These are phyloP conservation scores for Neurospora africana DNA, from an alignment of 495 filamentous ascomycete genomes.

Conservation along the genomic window DNA sequence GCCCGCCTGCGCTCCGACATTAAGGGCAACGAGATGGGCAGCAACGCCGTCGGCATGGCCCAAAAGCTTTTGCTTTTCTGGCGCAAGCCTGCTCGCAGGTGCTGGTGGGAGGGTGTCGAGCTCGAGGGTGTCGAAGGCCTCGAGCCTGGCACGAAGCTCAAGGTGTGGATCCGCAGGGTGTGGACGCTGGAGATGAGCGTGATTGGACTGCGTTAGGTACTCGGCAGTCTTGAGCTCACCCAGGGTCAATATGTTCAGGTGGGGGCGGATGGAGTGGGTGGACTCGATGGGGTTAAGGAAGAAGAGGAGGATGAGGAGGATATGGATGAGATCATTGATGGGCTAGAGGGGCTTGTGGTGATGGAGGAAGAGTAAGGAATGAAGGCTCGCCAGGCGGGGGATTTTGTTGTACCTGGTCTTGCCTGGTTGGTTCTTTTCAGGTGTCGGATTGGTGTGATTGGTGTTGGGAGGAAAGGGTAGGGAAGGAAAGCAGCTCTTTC, in stretches of 20 bases:
- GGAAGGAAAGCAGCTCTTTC: not conserved
- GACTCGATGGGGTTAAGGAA: not conserved
- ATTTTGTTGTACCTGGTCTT: not conserved
- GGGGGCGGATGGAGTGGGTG: not conserved
- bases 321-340: not conserved
- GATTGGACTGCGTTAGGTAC: slow-evolving; percentile 63
- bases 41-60: slow-evolving; percentile 89
- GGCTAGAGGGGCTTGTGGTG: not conserved
- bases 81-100: slow-evolving; percentile 90
- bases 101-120: slow-evolving; percentile 99
- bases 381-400: not conserved
- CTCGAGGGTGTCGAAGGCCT: slow-evolving; percentile 81
- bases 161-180: slow-evolving; percentile 94
- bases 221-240: not conserved
- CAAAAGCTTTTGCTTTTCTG: slow-evolving; percentile 98
- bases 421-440: not conserved
- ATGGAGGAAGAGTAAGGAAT: not conserved
- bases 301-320: not conserved
- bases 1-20: slow-evolving; percentile 89
- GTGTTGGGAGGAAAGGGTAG: not conserved
- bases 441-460: not conserved
- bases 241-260: not conserved
- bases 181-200: slow-evolving; percentile 99
- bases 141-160: slow-evolving; percentile 63
- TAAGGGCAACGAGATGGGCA: slow-evolving; percentile 61